These are phyloP conservation scores for Pseudogymnoascus sp. DNA, from an alignment of 2,329 filamentous ascomycete genomes.

Conservation along the genomic window DNA sequence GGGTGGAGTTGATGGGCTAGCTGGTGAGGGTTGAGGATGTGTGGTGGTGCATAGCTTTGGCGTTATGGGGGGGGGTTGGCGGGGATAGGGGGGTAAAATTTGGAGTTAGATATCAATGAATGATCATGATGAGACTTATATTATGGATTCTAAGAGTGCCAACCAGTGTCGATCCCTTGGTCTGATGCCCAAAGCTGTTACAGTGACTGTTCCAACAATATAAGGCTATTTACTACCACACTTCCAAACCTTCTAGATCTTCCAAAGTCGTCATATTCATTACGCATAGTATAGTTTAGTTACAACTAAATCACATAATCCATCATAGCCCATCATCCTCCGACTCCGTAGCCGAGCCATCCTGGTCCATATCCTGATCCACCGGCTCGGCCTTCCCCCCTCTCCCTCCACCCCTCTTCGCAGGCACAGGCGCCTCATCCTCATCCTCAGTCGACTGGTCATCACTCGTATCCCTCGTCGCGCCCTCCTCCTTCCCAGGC, in stretches of 20 bases:
- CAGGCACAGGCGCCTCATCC: background rate
- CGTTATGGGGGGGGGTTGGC: background rate
- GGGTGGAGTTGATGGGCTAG: constrained; percentile 65
- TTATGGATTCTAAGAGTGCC: background rate
- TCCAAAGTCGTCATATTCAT: background rate
- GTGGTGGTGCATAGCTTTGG: background rate
- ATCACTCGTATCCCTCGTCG: constrained; percentile 14
- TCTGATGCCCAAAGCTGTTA: background rate
- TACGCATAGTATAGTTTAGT: background rate
- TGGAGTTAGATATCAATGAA: constrained; percentile 1
- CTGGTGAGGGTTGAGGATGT: background rate
- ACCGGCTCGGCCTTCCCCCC: background rate
- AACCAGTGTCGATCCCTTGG: background rate
- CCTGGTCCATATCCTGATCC: constrained; percentile 1
- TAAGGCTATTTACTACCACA: background rate
- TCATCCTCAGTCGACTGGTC: constrained; percentile 11
- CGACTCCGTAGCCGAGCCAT: constrained; percentile 25
- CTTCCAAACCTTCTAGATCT: background rate
- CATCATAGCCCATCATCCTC: constrained; percentile 24
- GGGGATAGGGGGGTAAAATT: background rate
- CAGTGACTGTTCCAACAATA: background rate
- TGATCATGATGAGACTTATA: background rate
- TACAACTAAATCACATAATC: background rate
- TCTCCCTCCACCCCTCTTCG: background rate
- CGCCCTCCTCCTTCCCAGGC: background rate